Percentiles rank a stretch among this genome's conserved stretches.
phyloP scores from a whole-genome alignment of 75 land plant species.

The Pinus albicaulis region DNA sequence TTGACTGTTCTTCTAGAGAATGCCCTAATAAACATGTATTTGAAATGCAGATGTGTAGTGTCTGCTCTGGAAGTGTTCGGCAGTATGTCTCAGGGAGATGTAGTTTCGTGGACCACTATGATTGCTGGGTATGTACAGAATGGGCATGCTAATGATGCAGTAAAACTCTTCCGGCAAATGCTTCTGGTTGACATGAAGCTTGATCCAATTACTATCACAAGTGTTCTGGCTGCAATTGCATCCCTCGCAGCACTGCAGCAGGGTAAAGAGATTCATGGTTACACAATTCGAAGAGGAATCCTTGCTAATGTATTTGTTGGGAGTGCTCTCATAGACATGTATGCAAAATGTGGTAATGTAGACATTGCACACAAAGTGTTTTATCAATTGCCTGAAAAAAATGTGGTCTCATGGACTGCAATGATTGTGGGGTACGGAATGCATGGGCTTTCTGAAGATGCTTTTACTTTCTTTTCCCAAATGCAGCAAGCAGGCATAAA shows the following conservation, averaged over 20 bases:
- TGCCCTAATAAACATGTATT: slow-evolving; percentile 67
- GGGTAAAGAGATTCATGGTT: slow-evolving; percentile 55
- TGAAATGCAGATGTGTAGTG: slow-evolving; percentile 56
- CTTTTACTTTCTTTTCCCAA: slow-evolving; percentile 31
- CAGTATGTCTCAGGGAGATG: slow-evolving; percentile 26
- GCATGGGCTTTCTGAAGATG: slow-evolving; percentile 24
- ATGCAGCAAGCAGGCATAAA: slow-evolving; percentile 22
- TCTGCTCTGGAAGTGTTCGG: slow-evolving; percentile 42
- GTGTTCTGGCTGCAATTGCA: slow-evolving; percentile 56
- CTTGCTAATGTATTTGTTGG: slow-evolving; percentile 50
- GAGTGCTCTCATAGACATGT: slow-evolving; percentile 59
- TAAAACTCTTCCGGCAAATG: slow-evolving; percentile 46
- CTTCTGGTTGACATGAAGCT: slow-evolving; percentile 15
- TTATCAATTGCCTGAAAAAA: slow-evolving; percentile 44
- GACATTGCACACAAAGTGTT: slow-evolving; percentile 27
- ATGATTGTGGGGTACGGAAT: slow-evolving; percentile 40
- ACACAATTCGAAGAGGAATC: slow-evolving; percentile 27
- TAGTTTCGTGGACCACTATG: slow-evolving; percentile 65
- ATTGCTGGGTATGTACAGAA: slow-evolving; percentile 48
- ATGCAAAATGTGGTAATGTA: slow-evolving; percentile 33
- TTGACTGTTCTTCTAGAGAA: slow-evolving; percentile 37
- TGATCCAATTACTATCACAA: slow-evolving; percentile 47
- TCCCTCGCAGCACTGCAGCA: slow-evolving; percentile 25
- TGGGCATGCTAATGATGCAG: slow-evolving; percentile 38
- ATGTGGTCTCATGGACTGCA: slow-evolving; percentile 49